A percentile compares a stretch with the other conserved stretches of the same genome.
Evolutionary conservation across 108 stramenopile species (phyloP).

Genomic region (Discostella pseudostelligera): DNA sequence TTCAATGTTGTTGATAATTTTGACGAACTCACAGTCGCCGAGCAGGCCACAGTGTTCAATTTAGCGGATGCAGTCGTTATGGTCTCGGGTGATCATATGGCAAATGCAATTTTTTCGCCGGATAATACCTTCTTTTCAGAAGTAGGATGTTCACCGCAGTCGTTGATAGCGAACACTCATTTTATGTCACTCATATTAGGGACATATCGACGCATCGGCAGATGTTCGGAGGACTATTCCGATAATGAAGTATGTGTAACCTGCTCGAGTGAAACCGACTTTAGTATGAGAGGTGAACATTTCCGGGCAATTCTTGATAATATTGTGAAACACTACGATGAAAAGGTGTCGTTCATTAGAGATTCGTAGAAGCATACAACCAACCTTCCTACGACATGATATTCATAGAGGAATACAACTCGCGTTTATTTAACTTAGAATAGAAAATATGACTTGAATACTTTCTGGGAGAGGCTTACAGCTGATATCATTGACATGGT

Average conservation of each 20-base stretch:
- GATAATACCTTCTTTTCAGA: slow-evolving; percentile 41
- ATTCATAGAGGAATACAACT: no score
- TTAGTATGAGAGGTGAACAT: no score
- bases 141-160: slow-evolving; percentile 28
- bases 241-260: no score
- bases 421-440: slow-evolving; percentile 15
- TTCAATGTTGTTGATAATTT: slow-evolving; percentile 29
- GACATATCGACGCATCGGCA: no score
- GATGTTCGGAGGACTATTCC: no score
- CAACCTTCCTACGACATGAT: no score
- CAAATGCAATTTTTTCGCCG: slow-evolving; percentile 41
- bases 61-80: slow-evolving; percentile 39
- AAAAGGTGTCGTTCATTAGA: no score
- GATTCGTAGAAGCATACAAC: no score
- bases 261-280: no score
- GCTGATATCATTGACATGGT: slow-evolving; percentile 50
- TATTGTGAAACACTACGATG: no score
- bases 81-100: slow-evolving; percentile 40
- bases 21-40: slow-evolving; percentile 25
- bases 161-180: slow-evolving; percentile 29
- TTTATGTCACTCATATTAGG: no score
- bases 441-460: slow-evolving; percentile 27
- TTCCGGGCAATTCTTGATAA: no score
- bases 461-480: slow-evolving; percentile 42
- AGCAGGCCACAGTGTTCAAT: slow-evolving; percentile 39